Evolutionary conservation across 2,329 filamentous ascomycete species (phyloP), one percentile per base, ranked within the genome.

Genomic region (Nannizziopsis barbatae): DNA sequence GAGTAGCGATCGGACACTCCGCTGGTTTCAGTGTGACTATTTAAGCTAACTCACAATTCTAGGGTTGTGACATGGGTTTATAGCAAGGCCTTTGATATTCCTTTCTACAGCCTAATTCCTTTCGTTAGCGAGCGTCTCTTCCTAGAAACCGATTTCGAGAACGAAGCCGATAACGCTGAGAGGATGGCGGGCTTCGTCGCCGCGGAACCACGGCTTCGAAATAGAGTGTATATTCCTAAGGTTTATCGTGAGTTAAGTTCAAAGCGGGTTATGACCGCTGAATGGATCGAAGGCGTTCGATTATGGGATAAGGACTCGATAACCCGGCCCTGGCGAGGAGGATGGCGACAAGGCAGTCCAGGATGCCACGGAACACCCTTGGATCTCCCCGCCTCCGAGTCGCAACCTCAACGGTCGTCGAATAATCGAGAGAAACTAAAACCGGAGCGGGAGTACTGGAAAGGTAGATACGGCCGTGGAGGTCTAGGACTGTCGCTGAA

Each of bases 261-360:
- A 12, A 84, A 75, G 61, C 77, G 92, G 33, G 81, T 98, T 42
- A 83, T 98, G 72, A 93, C 89, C 0, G 88, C 90, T 0, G 92
- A 98, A 64, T 98, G 92, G 92, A 93, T 98, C 51, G 92, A 98
- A 66, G 92, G 92, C 5, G 80, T 94, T 2, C 77, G 89, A 1
- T 73, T 98, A 2, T 95, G 89, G 87, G 90, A 96, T 59, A 93
- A 93, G 64, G 80, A 86, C 50, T 75, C 83, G 46, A 82, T 95
- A 61, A 84, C 80, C 0, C 75, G 75, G 2, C 73, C 77, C 3
- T 96, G 92, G 90, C 69, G 81, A 33, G 89, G 88, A 17, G 84
- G 85, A 5, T 77, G 80, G 70, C 78, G 82, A 12, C 73, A 78
- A 52, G 86, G 86, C 3, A 90, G 84, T 20, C 84, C 86, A 2